Evolutionary conservation across 2,329 filamentous ascomycete genomes (phyloP).

Genomic region (Stenocarpella maydis): DNA sequence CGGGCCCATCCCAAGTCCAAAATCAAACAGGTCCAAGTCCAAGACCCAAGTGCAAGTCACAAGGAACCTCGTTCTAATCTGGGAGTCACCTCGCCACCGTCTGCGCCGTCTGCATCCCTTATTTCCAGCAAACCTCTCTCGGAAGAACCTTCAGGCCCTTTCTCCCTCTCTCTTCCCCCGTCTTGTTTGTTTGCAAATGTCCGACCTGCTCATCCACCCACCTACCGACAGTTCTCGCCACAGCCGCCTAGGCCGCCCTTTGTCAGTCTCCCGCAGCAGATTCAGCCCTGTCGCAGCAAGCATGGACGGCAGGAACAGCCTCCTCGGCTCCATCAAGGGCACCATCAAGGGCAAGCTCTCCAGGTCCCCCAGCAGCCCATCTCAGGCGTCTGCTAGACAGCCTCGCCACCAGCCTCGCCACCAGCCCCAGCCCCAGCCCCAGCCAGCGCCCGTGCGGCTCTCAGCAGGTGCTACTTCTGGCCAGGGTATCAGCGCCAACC

Average conservation of each 20-base stretch:
- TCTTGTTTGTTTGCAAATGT: too few species aligned
- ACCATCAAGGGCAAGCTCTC: conserved; percentile 47
- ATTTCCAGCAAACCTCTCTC: neutral
- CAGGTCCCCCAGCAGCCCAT: conserved; percentile 38
- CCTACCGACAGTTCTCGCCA: conserved; percentile 27
- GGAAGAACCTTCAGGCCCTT: neutral
- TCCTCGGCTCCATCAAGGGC: conserved; percentile 43
- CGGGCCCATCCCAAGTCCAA: conserved; percentile 11
- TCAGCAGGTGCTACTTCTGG: conserved; percentile 27
- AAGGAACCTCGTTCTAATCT: neutral
- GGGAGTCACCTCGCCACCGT: neutral
- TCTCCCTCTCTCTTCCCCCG: neutral
- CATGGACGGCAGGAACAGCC: conserved; percentile 33
- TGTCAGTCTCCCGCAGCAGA: neutral
- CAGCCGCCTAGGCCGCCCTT: neutral
- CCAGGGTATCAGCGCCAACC: conserved; percentile 35
- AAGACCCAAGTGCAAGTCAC: neutral
- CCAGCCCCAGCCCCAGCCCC: conserved; percentile 30
- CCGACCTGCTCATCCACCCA: conserved; percentile 29
- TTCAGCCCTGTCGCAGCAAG: conserved; percentile 13
- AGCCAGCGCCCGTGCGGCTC: conserved; percentile 26
- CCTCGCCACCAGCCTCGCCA: conserved; percentile 39
- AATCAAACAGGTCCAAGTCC: neutral
- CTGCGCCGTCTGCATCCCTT: neutral
- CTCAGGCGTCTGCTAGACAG: conserved; percentile 26